These are phyloP conservation scores for Monosporascus sp. DNA, from an alignment of 2,329 filamentous ascomycete species.

Conservation along the genomic window DNA sequence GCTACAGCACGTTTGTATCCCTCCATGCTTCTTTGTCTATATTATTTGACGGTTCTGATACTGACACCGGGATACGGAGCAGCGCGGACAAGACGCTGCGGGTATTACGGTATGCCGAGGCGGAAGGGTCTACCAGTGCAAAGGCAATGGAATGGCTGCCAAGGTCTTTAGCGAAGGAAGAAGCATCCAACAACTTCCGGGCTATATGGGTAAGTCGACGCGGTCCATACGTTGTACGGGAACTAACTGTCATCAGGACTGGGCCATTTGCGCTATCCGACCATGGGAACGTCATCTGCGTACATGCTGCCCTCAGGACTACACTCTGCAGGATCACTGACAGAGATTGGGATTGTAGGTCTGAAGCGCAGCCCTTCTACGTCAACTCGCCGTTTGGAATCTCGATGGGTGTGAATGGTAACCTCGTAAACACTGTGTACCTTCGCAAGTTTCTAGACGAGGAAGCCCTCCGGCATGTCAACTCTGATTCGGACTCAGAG, in stretches of 20 bases:
- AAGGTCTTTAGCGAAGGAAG: slow-evolving; percentile 70
- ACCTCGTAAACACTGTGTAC: slow-evolving; percentile 66
- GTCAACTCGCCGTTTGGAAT: slow-evolving; percentile 73
- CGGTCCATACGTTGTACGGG: background rate
- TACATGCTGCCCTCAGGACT: background rate
- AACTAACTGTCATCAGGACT: slow-evolving; percentile 27
- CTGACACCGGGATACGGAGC: slow-evolving; percentile 42
- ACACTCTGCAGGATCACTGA: background rate
- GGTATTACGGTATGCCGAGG: slow-evolving; percentile 62
- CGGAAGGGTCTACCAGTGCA: slow-evolving; percentile 69
- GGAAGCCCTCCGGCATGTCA: slow-evolving; percentile 7
- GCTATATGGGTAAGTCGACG: slow-evolving; percentile 56
- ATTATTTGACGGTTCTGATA: slow-evolving; percentile 41
- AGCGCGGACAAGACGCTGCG: background rate
- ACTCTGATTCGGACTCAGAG: slow-evolving; percentile 72
- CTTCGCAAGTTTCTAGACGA: slow-evolving; percentile 48
- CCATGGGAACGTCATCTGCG: slow-evolving; percentile 62
- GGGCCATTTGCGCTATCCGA: slow-evolving; percentile 70
- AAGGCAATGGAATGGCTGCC: slow-evolving; percentile 72
- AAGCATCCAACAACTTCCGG: slow-evolving; percentile 62
- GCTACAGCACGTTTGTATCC: slow-evolving; percentile 40
- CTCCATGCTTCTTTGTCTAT: slow-evolving; percentile 45
- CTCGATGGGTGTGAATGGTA: slow-evolving; percentile 67
- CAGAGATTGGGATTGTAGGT: slow-evolving; percentile 34
- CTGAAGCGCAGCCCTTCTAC: slow-evolving; percentile 72